Percentiles rank a stretch among this genome's conserved stretches.
phyloP scores from a whole-genome alignment of 495 filamentous ascomycete species.

The Penicillium robsamsonii region DNA sequence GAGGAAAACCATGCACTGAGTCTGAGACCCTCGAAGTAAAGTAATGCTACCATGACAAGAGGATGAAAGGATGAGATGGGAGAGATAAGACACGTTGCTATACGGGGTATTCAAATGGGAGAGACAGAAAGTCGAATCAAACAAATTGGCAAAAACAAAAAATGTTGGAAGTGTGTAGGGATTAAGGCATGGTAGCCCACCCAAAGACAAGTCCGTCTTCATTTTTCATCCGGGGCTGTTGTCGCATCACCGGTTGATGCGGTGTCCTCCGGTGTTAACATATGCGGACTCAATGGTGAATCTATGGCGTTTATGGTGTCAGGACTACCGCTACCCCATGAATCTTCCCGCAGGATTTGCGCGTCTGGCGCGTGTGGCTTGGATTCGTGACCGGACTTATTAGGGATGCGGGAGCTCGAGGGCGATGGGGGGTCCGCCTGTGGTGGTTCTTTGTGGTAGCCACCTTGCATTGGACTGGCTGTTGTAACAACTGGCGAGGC shows the following conservation, averaged over 20 bases:
- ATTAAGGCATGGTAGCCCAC: neutral
- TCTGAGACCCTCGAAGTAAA: neutral
- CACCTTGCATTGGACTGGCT: constrained; percentile 35
- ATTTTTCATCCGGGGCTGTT: constrained; percentile 4
- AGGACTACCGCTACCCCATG: constrained; percentile 37
- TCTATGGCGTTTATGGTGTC: constrained; percentile 33
- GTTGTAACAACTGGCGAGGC: constrained; percentile 22
- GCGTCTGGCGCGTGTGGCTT: constrained; percentile 21
- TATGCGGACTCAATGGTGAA: constrained; percentile 27
- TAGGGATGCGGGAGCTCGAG: constrained; percentile 14
- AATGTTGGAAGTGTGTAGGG: neutral
- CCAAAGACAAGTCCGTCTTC: neutral
- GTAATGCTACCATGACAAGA: constrained; percentile 6
- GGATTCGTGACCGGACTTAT: constrained; percentile 14
- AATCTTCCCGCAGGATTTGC: constrained; percentile 33
- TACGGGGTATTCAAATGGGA: constrained; percentile 42
- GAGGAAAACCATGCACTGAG: neutral
- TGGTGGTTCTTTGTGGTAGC: constrained; percentile 16
- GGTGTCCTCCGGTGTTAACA: constrained; percentile 7
- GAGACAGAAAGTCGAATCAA: constrained; percentile 33
- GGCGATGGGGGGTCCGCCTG: constrained; percentile 19
- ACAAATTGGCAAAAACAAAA: constrained; percentile 22
- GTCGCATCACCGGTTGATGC: constrained; percentile 1
- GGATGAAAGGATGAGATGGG: constrained; percentile 2
- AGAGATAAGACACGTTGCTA: constrained; percentile 23